Evolutionary conservation across 2,329 filamentous ascomycete genomes (phyloP), one percentile per base, ranked within the genome.

Genomic region (Clarireedia hainanense): DNA sequence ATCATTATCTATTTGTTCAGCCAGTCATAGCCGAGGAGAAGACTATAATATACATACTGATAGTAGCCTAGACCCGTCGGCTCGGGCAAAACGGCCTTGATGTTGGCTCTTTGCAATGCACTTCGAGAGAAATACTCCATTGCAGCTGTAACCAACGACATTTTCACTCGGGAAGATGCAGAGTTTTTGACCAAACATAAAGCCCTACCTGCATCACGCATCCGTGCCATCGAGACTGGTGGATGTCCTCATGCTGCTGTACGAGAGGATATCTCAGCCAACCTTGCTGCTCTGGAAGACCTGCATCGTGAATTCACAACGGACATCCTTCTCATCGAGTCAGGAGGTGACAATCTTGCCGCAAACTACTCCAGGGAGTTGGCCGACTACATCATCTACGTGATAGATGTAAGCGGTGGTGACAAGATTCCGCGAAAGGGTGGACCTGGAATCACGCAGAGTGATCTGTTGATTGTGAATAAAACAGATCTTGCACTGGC

Each of bases 371-470:
- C 83, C 55, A 81, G 94, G 57, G 94, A 99, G 74, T 77, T 99
- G 62, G 94, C 94, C 1, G 94, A 99, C 72, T 99, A 88, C 71
- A 99, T 99, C 73, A 86, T 99, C 73, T 99, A 99, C 71, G 94
- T 99, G 30, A 97, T 99, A 65, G 94, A 99, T 72, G 94, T 99
- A 17, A 88, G 85, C 55, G 94, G 94, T 23, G 94, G 94, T 12
- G 94, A 99, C 73, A 99, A 99, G 80, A 86, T 99, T 50, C 94
- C 94, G 0, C 76, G 94, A 27, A 99, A 99, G 75, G 94, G 94
- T 27, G 94, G 94, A 0, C 94, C 94, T 0, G 94, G 94, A 1
- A 99, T 99, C 70, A 99, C 94, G 5, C 92, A 96, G 75, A 94
- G 88, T 65, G 94, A 99, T 68, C 71, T 99, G 71, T 73, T 99